Base-by-base conservation (phyloP, 208 protist genomes). In the Porcisia hertigi region DNA sequence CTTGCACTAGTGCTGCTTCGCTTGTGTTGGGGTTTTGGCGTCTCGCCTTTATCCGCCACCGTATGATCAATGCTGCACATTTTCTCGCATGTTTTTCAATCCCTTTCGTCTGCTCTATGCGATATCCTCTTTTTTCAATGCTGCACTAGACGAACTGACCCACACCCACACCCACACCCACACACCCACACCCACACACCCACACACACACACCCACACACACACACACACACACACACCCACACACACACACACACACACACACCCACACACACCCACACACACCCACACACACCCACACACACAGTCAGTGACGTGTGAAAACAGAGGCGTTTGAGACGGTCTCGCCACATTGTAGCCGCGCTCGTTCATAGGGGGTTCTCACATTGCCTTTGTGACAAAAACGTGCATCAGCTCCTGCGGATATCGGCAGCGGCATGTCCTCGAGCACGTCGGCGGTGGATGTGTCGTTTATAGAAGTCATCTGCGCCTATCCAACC, bases 401-500 rank as follows among this genome's bases (percentile, higher is more conserved):
- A 11, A 58, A 14, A 30, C 36, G 1, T 49, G 66, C n/a, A 71
- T 18, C 30, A 20, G 41, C 23, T 47, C 34, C 47, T 36, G 41
- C 63, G 4, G 41, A 57, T 14, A 43, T 20, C 47, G 39, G 66
- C 16, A n/a, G 45, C 66, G 16, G n/a, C 53, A 79, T 76, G 64
- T 12, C 71, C 12, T 66, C 71, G 49, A 69, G 64, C 16, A 76
- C 71, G 9, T 72, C 78, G 23, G 73, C 54, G 20, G 67, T 78
- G 18, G 73, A 82, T 25, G 73, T 78, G 25, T 66, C 86, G 1
- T 93, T 86, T 55, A 83, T 92, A 55, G 86, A 92, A 57, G 54
- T 82, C 54, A 65, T 96, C 1, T 82, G 92, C 45, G 39, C 76
- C n/a, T 87, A 83, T 75, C 84, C 89, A 1, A 36, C 76, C 14